These are phyloP conservation scores for Ceratobasidium sp. DNA, from an alignment of 1,284 basidiomycete genomes.

Conservation along the genomic window DNA sequence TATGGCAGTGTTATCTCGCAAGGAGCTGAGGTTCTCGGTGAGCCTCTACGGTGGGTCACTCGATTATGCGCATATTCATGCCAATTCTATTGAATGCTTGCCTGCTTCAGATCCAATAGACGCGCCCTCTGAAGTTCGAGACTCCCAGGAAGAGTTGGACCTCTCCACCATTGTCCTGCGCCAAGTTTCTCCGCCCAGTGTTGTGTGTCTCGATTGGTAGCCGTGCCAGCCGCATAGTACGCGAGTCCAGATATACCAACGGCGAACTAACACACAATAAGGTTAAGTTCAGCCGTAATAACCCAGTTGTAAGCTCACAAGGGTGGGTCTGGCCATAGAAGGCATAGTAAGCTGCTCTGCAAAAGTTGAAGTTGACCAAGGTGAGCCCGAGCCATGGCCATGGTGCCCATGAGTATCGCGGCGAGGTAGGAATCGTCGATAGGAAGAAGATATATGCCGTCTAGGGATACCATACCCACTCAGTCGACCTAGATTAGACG, in stretches of 20 bases:
- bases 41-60: conserved; percentile 21
- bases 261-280: conserved; percentile 11
- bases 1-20: conserved; percentile 26
- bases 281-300: neutral
- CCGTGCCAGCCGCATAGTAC: conserved; percentile 39
- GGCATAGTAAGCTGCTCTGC: conserved; percentile 18
- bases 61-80: neutral
- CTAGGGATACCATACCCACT: neutral
- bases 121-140: conserved; percentile 33
- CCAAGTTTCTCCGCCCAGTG: conserved; percentile 35
- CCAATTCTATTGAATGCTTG: neutral
- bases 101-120: conserved; percentile 32
- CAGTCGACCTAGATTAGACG: neutral
- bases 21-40: conserved; percentile 27
- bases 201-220: conserved; percentile 37
- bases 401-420: conserved; percentile 25
- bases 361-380: conserved; percentile 7
- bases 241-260: conserved; percentile 34
- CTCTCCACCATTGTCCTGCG: conserved; percentile 40
- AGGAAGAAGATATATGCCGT: conserved; percentile 1
- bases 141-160: conserved; percentile 19
- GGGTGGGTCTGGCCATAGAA: conserved; percentile 15
- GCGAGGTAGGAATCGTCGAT: conserved; percentile 6
- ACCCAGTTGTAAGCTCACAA: neutral
- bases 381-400: conserved; percentile 5